These are phyloP conservation scores for Boletus speciosus DNA, from an alignment of 768 basidiomycete species.

Conservation along the genomic window DNA sequence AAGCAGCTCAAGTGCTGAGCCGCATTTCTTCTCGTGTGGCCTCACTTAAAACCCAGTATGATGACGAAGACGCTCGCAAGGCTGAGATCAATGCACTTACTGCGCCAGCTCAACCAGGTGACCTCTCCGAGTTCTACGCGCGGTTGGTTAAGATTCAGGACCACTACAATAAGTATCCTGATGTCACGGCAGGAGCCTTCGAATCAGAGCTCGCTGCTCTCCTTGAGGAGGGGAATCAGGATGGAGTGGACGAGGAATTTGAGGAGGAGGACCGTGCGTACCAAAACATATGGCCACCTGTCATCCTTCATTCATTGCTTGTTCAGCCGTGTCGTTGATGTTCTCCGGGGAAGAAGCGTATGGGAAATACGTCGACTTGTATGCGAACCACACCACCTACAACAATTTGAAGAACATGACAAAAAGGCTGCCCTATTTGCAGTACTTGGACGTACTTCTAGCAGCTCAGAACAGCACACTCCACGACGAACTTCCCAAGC, in stretches of 20 bases:
- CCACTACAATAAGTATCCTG: constrained; percentile 94
- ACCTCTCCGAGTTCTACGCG: constrained; percentile 93
- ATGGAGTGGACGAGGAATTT: constrained; percentile 60
- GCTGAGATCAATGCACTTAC: constrained; percentile 65
- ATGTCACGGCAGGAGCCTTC: constrained; percentile 76
- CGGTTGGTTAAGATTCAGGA: constrained; percentile 95
- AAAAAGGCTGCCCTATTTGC: constrained; percentile 84
- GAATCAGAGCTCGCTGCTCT: constrained; percentile 80
- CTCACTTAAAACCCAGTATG: constrained; percentile 68
- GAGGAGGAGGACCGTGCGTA: constrained; percentile 87
- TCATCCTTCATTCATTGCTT: constrained; percentile 8
- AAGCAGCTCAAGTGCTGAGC: constrained; percentile 84
- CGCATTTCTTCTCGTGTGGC: constrained; percentile 69
- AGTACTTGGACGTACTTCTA: constrained; percentile 87
- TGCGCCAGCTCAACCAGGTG: constrained; percentile 53
- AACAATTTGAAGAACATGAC: constrained; percentile 85
- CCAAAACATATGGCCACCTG: background rate
- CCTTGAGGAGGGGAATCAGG: constrained; percentile 72
- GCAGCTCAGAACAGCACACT: constrained; percentile 56
- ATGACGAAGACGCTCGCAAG: constrained; percentile 70
- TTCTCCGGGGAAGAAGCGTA: constrained; percentile 97
- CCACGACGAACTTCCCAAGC: constrained; percentile 67
- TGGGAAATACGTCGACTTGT: constrained; percentile 92
- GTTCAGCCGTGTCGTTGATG: constrained; percentile 68
- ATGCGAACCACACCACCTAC: constrained; percentile 83